Conservation (phyloP, 345 rosid genomes). For the Dipteronia sinensis region DNA sequence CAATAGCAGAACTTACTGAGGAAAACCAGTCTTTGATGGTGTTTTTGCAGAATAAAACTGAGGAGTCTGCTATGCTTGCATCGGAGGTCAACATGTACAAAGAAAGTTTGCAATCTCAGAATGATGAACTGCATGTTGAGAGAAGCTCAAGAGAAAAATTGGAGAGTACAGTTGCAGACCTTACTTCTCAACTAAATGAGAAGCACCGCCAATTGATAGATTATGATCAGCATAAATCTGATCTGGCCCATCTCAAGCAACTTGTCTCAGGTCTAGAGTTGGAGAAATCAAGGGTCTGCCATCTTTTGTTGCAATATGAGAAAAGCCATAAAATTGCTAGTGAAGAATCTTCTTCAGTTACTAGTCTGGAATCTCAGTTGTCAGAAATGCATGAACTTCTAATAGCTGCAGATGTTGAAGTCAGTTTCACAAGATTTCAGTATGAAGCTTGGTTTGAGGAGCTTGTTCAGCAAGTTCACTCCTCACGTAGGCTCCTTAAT, state of each 20-base stretch:
- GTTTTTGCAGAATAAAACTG: constrained; percentile 56
- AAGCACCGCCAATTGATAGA: constrained; percentile 53
- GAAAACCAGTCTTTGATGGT: constrained; percentile 55
- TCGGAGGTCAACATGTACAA: constrained; percentile 46
- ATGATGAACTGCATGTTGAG: constrained; percentile 52
- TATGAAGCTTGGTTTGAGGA: constrained; percentile 48
- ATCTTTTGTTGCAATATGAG: constrained; percentile 51
- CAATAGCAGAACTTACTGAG: constrained; percentile 51
- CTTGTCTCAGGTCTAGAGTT: constrained; percentile 55
- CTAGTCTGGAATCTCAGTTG: constrained; percentile 60
- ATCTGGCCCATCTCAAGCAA: constrained; percentile 58
- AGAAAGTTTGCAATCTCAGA: constrained; percentile 39
- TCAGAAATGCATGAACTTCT: constrained; percentile 55
- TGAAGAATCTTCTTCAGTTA: constrained; percentile 46
- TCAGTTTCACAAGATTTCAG: constrained; percentile 52
- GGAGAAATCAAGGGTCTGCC: constrained; percentile 53
- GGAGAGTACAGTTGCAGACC: constrained; percentile 47
- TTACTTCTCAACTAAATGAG: constrained; percentile 54
- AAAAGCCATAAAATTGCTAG: constrained; percentile 47
- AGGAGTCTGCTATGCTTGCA: constrained; percentile 49
- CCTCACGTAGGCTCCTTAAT: constrained; percentile 38
- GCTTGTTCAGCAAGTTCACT: constrained; percentile 47
- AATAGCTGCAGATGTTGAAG: constrained; percentile 58
- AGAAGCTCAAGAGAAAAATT: constrained; percentile 45
- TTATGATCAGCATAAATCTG: constrained; percentile 55